Evolutionary conservation across 2,329 filamentous ascomycete species (phyloP).

Genomic region (Arthrocladium fulminans): DNA sequence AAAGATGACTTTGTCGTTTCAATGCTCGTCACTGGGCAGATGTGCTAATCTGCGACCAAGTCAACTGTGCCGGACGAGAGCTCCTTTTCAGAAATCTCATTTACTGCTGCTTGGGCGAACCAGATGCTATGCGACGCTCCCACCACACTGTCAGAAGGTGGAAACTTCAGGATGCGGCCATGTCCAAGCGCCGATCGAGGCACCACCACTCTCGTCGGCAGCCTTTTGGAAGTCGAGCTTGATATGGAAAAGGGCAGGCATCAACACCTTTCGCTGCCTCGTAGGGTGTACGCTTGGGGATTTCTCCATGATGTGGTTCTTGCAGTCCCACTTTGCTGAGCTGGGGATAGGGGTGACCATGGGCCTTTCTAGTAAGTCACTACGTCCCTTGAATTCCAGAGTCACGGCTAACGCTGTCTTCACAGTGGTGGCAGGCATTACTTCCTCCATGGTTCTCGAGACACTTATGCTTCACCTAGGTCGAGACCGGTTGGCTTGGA

Average conservation of each 20-base stretch:
- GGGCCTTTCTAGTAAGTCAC: conserved; percentile 41
- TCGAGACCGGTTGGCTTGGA: conserved; percentile 41
- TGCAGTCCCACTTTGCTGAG: conserved; percentile 42
- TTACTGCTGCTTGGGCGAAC: background rate
- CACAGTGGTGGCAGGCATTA: conserved; percentile 44
- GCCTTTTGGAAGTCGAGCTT: background rate
- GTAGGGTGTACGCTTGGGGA: conserved; percentile 49
- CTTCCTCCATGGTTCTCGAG: conserved; percentile 46
- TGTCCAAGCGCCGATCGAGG: background rate
- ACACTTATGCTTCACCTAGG: conserved; percentile 44
- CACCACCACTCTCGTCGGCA: background rate
- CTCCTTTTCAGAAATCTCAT: background rate
- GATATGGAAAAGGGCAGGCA: conserved; percentile 4
- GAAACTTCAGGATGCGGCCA: background rate
- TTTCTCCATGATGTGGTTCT: conserved; percentile 48
- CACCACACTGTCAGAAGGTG: background rate
- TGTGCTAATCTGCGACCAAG: too few relatives aligned
- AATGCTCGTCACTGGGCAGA: background rate
- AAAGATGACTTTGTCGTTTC: background rate
- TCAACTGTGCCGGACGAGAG: background rate
- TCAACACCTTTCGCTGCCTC: conserved; percentile 50
- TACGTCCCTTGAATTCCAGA: background rate
- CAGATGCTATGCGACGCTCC: background rate
- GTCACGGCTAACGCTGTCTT: background rate
- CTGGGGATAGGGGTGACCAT: conserved; percentile 35